Conservation (phyloP, 1,284 basidiomycete genomes). For the Puccinia novopanici region DNA sequence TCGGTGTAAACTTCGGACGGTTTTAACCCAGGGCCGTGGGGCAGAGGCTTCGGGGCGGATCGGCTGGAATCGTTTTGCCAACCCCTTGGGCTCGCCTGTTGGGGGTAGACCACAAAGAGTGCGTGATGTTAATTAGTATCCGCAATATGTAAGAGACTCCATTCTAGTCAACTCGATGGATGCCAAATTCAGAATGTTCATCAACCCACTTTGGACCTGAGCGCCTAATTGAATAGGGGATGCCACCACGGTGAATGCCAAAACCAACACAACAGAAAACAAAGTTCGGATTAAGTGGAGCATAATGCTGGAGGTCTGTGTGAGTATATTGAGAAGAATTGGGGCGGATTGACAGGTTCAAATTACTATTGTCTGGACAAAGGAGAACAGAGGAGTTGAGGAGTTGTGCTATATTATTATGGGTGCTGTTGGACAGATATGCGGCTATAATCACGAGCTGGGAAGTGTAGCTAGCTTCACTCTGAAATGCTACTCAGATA, state of each 20-base stretch:
- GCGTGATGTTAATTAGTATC: neutral
- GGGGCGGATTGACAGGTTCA: constrained; percentile 27
- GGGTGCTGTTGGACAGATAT: constrained; percentile 8
- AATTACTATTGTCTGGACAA: neutral
- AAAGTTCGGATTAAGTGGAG: constrained; percentile 34
- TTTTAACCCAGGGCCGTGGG: constrained; percentile 28
- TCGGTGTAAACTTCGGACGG: neutral
- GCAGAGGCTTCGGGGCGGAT: constrained; percentile 27
- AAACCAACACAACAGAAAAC: constrained; percentile 34
- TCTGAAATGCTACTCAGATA: constrained; percentile 21
- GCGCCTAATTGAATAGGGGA: constrained; percentile 20
- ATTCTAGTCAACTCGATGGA: neutral
- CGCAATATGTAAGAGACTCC: neutral
- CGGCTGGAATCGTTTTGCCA: constrained; percentile 15
- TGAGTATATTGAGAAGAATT: constrained; percentile 9
- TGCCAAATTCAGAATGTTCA: constrained; percentile 21
- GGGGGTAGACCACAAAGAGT: neutral
- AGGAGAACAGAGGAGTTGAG: neutral
- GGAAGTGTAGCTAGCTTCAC: constrained; percentile 10
- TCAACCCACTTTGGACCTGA: neutral
- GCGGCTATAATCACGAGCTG: constrained; percentile 27
- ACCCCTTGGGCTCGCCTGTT: constrained; percentile 9
- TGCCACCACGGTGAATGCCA: constrained; percentile 25
- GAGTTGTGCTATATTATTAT: no score
- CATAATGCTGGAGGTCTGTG: constrained; percentile 27